A percentile compares a stretch with the other conserved stretches of the same genome.
These are phyloP conservation scores for Tricholoma bakamatsutake DNA, from an alignment of 768 basidiomycete species.

Conservation along the genomic window DNA sequence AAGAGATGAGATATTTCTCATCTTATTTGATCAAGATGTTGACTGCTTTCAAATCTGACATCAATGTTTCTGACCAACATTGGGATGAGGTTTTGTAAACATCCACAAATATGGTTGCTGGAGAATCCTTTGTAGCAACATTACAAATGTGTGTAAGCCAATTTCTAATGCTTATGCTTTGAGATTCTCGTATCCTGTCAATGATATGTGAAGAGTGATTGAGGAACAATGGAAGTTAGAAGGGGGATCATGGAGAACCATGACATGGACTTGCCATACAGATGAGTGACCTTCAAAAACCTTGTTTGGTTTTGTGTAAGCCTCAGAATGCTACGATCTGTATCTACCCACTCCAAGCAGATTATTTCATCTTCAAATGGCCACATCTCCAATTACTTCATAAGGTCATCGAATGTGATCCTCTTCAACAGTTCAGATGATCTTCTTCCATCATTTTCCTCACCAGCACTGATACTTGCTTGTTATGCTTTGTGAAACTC, in stretches of 20 bases:
- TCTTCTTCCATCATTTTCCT: not conserved
- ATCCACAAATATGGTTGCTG: not conserved
- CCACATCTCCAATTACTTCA: not conserved
- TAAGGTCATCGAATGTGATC: not conserved
- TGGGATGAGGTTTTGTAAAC: not conserved
- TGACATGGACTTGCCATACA: not conserved
- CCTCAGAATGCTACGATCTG: not conserved
- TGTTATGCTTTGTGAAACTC: not conserved
- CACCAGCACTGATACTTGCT: not conserved
- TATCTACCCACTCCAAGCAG: not conserved
- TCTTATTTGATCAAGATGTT: not conserved
- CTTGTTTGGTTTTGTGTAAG: not conserved
- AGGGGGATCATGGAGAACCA: not conserved
- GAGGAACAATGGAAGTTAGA: not conserved
- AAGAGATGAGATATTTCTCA: not conserved
- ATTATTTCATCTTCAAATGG: not conserved
- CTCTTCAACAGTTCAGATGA: not conserved
- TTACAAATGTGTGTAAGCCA: not conserved
- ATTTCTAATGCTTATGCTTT: not conserved
- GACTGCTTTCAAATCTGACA: not conserved
- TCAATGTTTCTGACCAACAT: not conserved
- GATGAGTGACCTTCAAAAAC: not conserved
- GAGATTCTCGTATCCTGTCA: not conserved
- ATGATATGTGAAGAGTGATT: not conserved
- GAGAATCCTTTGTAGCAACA: not conserved